Evolutionary conservation across 116 monocot species (phyloP), one percentile per base, ranked within the genome.

Genomic region (Posidonia oceanica): DNA sequence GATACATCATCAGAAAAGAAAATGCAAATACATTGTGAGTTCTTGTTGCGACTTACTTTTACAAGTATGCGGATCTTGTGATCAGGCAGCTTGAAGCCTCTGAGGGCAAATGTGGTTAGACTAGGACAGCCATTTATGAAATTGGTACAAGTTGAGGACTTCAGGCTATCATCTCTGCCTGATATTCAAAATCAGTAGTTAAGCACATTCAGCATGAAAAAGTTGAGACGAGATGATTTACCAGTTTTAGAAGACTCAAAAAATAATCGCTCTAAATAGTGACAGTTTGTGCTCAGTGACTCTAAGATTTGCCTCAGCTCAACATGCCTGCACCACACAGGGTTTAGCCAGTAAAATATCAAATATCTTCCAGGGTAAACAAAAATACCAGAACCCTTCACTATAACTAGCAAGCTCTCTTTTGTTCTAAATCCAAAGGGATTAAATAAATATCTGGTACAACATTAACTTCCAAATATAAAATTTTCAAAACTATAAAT

Each of bases 71-170:
- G 70, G 4, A 79, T 75, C 73, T 78, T 78, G 29, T 85, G 64
- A 80, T 88, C 88, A 77, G 75, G 63, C 42, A 89, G 74, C 51
- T 83, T 80, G 69, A 88, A 82, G 14, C 87, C 86, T 70, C 78
- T 78, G 14, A 89, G 72, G 29, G 78, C 51, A 39, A 93, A 76
- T 68, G 87, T 83, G 10, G 53, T 63, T 64, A 93, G 20, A 63
- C 78, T 54, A 53, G 82, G 80, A 56, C 93, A 93, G 52, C 80
- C 79, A 64, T 79, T 84, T 68, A 77, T 75, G 23, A 93, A 67
- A 61, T 81, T 79, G 40, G 59, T 51, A 75, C 86, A 84, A 63
- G 76, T 84, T 76, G 68, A 15, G 22, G 84, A 72, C 36, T 76
- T 80, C 78, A 86, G 77, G 61, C 75, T 86, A 62, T 78, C 79